Conservation (phyloP, 352 stramenopile species). For the Phytophthora citrophthora region DNA sequence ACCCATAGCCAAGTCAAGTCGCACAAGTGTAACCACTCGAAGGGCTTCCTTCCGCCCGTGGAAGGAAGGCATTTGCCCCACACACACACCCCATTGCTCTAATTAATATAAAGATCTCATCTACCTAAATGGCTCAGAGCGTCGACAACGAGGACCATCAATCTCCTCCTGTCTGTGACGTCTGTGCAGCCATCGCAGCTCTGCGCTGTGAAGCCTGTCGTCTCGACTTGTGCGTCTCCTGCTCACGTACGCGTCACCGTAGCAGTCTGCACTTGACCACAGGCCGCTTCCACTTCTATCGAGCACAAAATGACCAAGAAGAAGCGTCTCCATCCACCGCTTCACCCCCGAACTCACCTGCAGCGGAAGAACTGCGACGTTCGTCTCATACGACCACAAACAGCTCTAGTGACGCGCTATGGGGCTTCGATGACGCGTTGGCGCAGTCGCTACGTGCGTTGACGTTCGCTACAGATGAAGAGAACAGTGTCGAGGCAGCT, state of each 20-base stretch:
- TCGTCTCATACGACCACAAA: slow-evolving; percentile 5
- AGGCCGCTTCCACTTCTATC: slow-evolving; percentile 37
- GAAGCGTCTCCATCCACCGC: slow-evolving; percentile 35
- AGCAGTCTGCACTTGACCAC: slow-evolving; percentile 55
- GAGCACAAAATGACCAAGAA: slow-evolving; percentile 3
- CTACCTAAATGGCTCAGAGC: background rate
- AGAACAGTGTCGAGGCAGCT: background rate
- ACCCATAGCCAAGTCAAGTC: slow-evolving; percentile 25
- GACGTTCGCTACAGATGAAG: slow-evolving; percentile 35
- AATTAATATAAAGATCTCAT: slow-evolving; percentile 13
- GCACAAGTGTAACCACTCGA: slow-evolving; percentile 32
- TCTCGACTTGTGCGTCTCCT: slow-evolving; percentile 52
- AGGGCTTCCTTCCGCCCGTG: background rate
- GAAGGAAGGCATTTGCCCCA: too few species aligned
- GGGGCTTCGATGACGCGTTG: slow-evolving; percentile 42
- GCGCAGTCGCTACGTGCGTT: slow-evolving; percentile 59
- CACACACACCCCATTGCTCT: too few species aligned
- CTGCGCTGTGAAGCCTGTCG: slow-evolving; percentile 56
- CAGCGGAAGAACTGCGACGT: slow-evolving; percentile 15
- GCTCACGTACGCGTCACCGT: slow-evolving; percentile 45
- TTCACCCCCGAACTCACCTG: slow-evolving; percentile 34
- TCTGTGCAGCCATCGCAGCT: slow-evolving; percentile 43
- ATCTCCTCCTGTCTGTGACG: slow-evolving; percentile 44
- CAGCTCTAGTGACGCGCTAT: slow-evolving; percentile 29
- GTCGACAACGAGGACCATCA: slow-evolving; percentile 16